These are phyloP conservation scores for Tetrapisispora nanseiensis DNA, from an alignment of 805 yeast genomes.

Conservation along the genomic window DNA sequence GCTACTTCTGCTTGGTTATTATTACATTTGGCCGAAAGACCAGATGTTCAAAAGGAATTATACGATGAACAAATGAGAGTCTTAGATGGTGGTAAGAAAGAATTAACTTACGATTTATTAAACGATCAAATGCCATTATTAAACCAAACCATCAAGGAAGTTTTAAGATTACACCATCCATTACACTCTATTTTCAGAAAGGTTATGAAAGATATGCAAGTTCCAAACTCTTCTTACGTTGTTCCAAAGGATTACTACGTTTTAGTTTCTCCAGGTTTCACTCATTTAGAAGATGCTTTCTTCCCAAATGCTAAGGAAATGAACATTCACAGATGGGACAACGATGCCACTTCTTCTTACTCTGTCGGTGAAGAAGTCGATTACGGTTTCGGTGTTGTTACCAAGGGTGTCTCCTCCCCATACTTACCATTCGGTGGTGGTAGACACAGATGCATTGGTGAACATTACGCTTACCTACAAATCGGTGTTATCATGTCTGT, in stretches of 20 bases:
- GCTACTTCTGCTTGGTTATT: constrained; percentile 93
- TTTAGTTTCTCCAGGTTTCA: constrained; percentile 87
- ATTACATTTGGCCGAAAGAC: constrained; percentile 80
- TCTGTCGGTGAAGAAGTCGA: constrained; percentile 44
- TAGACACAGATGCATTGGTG: constrained; percentile 98
- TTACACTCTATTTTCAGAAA: constrained; percentile 92
- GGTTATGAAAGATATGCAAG: constrained; percentile 66
- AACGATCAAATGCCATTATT: constrained; percentile 65
- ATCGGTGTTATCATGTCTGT: constrained; percentile 75
- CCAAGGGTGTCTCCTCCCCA: constrained; percentile 93
- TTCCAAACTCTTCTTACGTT: constrained; percentile 68
- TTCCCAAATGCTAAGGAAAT: constrained; percentile 68
- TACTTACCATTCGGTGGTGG: constrained; percentile 99
- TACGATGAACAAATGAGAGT: constrained; percentile 64
- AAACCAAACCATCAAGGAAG: constrained; percentile 81
- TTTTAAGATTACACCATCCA: constrained; percentile 93
- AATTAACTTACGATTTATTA: constrained; percentile 70
- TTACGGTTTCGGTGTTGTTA: constrained; percentile 93
- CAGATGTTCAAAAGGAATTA: constrained; percentile 74
- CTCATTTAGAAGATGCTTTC: constrained; percentile 64
- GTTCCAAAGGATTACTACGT: constrained; percentile 88
- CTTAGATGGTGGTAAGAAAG: constrained; percentile 44
- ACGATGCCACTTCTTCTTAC: constrained; percentile 29
- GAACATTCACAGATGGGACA: constrained; percentile 85
- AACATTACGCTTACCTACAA: constrained; percentile 93